phyloP scores from a whole-genome alignment of 169 alveolate species.

The Cyclospora cayetanensis region DNA sequence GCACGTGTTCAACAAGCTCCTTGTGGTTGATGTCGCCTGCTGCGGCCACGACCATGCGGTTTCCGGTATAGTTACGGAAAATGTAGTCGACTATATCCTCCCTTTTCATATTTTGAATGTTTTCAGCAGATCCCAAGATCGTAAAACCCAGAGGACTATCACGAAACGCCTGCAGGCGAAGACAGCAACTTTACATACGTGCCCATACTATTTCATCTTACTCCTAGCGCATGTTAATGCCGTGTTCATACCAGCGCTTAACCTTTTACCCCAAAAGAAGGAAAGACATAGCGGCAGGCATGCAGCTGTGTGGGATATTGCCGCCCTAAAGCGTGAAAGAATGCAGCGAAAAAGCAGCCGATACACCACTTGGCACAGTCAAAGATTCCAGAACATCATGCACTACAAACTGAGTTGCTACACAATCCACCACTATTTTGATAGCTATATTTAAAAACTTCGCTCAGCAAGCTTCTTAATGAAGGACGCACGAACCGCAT shows the following conservation, averaged over 20 bases:
- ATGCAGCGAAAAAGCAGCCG: too few species aligned
- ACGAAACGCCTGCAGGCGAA: slow-evolving; percentile 86
- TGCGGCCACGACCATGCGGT: slow-evolving; percentile 82
- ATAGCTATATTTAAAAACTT: background rate
- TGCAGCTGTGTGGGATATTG: too few species aligned
- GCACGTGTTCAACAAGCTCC: slow-evolving; percentile 56
- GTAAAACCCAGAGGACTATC: slow-evolving; percentile 94
- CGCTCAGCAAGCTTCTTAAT: background rate
- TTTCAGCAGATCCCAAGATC: slow-evolving; percentile 90
- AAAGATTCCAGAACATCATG: too few species aligned
- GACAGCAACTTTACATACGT: too few species aligned
- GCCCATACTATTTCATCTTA: too few species aligned
- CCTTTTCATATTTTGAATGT: slow-evolving; percentile 87
- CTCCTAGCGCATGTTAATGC: too few species aligned
- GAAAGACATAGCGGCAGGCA: too few species aligned
- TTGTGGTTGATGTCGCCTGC: slow-evolving; percentile 69
- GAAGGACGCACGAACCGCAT: background rate
- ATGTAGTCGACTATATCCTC: slow-evolving; percentile 91
- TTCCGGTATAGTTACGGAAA: slow-evolving; percentile 90
- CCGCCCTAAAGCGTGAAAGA: too few species aligned
- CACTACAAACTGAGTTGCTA: too few species aligned
- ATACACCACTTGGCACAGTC: too few species aligned
- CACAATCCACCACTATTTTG: background rate
- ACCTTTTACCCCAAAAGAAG: too few species aligned
- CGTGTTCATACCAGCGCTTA: too few species aligned